Percentiles rank a stretch among this genome's conserved stretches.
Conservation (phyloP, 1,284 basidiomycete species). For the Schizopora paradoxa region DNA sequence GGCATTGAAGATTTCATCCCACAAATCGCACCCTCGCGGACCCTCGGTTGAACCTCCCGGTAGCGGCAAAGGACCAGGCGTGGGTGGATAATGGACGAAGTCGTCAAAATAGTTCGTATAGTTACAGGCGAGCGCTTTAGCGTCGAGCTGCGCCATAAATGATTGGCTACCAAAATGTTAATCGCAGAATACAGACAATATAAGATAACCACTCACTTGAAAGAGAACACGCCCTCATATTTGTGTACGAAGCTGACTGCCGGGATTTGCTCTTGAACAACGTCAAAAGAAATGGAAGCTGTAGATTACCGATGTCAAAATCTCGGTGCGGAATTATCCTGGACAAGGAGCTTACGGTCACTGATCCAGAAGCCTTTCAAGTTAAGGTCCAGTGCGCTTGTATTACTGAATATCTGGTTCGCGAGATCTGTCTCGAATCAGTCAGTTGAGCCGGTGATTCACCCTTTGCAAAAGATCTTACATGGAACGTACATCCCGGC, state of each 20-base stretch:
- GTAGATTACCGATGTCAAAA: not conserved
- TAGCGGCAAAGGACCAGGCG: slow-evolving; percentile 52
- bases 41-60: slow-evolving; percentile 43
- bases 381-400: slow-evolving; percentile 44
- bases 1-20: slow-evolving; percentile 56
- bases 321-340: not conserved
- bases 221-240: slow-evolving; percentile 59
- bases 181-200: slow-evolving; percentile 16
- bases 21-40: slow-evolving; percentile 56
- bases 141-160: slow-evolving; percentile 55
- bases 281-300: slow-evolving; percentile 55
- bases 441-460: not conserved
- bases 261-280: slow-evolving; percentile 62
- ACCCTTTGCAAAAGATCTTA: slow-evolving; percentile 10
- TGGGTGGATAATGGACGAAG: slow-evolving; percentile 62
- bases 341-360: slow-evolving; percentile 46
- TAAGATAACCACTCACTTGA: slow-evolving; percentile 46
- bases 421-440: slow-evolving; percentile 51
- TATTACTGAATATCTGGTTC: slow-evolving; percentile 62
- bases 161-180: slow-evolving; percentile 40
- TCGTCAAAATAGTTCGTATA: slow-evolving; percentile 60
- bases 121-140: slow-evolving; percentile 47
- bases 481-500: slow-evolving; percentile 30
- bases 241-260: slow-evolving; percentile 68
- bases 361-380: slow-evolving; percentile 69